Evolutionary conservation across 2,329 filamentous ascomycete species (phyloP), one percentile per base, ranked within the genome.

Genomic region (Balansia obtecta): DNA sequence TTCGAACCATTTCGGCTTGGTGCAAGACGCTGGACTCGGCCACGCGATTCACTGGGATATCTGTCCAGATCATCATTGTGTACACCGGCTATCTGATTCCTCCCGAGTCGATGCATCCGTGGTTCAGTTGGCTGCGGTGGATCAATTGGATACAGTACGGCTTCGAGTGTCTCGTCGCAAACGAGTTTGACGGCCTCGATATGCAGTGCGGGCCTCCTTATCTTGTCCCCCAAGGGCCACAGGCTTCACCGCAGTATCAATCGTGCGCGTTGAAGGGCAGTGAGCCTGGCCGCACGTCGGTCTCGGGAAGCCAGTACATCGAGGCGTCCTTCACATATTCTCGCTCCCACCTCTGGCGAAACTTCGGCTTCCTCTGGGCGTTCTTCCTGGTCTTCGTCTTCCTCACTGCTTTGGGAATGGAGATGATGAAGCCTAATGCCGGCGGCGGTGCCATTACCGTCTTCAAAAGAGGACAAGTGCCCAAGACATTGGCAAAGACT

Each of bases 351-450:
- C 66, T 83, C 8, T 87, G 84, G 84, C 80, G 86, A 3, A 89
- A 91, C 62, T 88, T 86, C 59, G 86, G 84, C 33, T 82, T 90
- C 3, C 67, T 93, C 1, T 80, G 90, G 56, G 86, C 83, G 0
- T 93, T 88, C 56, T 77, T 80, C 1, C 71, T 87, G 1, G 74
- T 88, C 5, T 94, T 91, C 60, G 77, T 94, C 12, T 56, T 82
- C 11, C 66, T 91, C 32, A 91, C 86, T 0, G 75, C 85, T 5
- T 56, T 85, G 20, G 85, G 82, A 1, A 82, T 83, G 15, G 87
- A 94, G 58, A 57, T 77, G 37, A 71, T 75, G 66, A 82, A 83
- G 57, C 76, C 77, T 2, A 80, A 80, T 51, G 74, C 74, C 12
- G 77, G 77, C 6, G 77, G 77, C 7, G 77, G 76, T 1, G 71